Conservation (phyloP, 1,139 yeast genomes). For the Blastobotrys malaysiensis region DNA sequence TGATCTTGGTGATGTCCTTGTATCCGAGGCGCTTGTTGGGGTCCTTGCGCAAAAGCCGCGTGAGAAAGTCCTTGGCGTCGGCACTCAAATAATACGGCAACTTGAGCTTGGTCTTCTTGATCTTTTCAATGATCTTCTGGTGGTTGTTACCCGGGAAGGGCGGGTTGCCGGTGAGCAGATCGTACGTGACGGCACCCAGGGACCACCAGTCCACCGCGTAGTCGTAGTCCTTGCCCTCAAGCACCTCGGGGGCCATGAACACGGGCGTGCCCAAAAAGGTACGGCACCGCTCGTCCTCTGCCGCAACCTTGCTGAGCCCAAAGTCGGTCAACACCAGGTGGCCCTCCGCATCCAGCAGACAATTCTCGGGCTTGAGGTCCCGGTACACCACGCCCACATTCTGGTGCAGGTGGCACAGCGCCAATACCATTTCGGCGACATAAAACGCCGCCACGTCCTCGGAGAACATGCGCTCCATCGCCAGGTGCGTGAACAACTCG, state of each 20-base stretch:
- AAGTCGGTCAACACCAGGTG: conserved; percentile 85
- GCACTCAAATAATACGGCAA: conserved; percentile 76
- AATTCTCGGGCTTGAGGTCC: conserved; percentile 91
- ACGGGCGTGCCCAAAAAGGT: conserved; percentile 93
- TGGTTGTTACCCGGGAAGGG: conserved; percentile 91
- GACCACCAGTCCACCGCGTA: conserved; percentile 97
- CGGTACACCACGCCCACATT: conserved; percentile 80
- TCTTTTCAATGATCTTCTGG: conserved; percentile 75
- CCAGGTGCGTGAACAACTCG: conserved; percentile 80
- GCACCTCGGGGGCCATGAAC: conserved; percentile 94
- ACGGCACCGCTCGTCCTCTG: conserved; percentile 48
- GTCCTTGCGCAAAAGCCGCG: conserved; percentile 67
- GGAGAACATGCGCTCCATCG: conserved; percentile 74
- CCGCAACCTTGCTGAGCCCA: conserved; percentile 77
- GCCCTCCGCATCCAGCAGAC: conserved; percentile 73
- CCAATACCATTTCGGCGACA: conserved; percentile 81
- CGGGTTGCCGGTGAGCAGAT: conserved; percentile 84
- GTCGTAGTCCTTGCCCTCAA: conserved; percentile 81
- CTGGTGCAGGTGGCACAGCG: conserved; percentile 75
- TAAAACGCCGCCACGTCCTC: conserved; percentile 79
- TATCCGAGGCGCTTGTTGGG: conserved; percentile 66
- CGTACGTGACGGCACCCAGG: conserved; percentile 82
- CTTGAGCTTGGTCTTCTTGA: conserved; percentile 56
- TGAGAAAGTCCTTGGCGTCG: conserved; percentile 80
- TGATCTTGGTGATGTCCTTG: conserved; percentile 60